These are phyloP conservation scores for Plasmodium coatneyi DNA, from an alignment of 169 alveolate genomes.

Conservation along the genomic window DNA sequence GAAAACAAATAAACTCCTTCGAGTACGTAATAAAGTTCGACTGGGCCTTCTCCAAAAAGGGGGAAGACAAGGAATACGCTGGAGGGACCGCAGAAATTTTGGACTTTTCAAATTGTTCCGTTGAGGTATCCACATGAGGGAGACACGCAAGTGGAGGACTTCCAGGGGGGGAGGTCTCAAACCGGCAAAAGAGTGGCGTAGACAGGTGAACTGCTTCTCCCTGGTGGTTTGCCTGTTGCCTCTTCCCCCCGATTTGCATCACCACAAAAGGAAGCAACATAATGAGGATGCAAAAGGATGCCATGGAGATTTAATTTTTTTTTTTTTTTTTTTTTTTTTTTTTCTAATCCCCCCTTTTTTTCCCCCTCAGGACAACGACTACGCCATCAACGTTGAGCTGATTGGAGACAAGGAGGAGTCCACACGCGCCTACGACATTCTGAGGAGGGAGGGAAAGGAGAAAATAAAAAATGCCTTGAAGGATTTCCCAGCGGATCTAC, in stretches of 20 bases:
- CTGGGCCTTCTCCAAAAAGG: conserved; percentile 14
- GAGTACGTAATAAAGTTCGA: conserved; percentile 35
- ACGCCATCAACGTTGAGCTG: conserved; percentile 33
- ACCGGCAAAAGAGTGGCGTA: not conserved
- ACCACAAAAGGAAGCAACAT: not conserved
- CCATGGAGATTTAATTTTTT: not conserved
- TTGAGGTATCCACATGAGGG: conserved; percentile 30
- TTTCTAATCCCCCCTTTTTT: not conserved
- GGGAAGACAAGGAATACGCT: not conserved
- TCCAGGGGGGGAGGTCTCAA: not conserved
- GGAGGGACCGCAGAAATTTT: conserved; percentile 43
- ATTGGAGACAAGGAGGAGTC: conserved; percentile 6
- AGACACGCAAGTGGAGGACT: not conserved
- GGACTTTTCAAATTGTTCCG: conserved; percentile 49
- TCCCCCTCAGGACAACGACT: conserved; percentile 37
- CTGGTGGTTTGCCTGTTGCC: not conserved
- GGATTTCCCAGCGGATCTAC: conserved; percentile 28
- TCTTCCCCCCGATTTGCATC: not conserved
- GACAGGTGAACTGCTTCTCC: not conserved
- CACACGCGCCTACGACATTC: conserved; percentile 12
- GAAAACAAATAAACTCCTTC: conserved; percentile 54
- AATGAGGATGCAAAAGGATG: not conserved
- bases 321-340: conserved; percentile 1
- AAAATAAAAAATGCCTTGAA: conserved; percentile 26
- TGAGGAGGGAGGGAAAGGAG: conserved; percentile 51